These are phyloP conservation scores for Opeltia flavorubescens DNA, from an alignment of 495 filamentous ascomycete genomes.

Conservation along the genomic window DNA sequence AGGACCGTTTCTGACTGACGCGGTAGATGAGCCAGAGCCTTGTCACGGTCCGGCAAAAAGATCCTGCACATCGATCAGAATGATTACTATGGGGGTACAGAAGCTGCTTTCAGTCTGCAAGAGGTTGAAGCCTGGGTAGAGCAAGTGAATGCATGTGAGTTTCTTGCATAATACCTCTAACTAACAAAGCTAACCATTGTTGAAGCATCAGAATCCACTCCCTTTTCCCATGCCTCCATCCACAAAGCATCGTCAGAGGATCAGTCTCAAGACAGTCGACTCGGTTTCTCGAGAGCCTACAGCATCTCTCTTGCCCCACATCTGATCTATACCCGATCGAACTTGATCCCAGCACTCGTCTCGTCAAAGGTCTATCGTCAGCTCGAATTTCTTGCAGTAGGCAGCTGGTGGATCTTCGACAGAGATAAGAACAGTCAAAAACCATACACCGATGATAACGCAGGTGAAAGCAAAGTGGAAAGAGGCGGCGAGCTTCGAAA, in stretches of 20 bases:
- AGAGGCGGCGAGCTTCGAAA: slow-evolving; percentile 30
- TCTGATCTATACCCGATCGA: slow-evolving; percentile 70
- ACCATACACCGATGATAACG: slow-evolving; percentile 10
- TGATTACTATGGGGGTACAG: slow-evolving; percentile 71
- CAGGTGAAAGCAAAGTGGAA: slow-evolving; percentile 6
- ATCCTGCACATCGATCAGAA: slow-evolving; percentile 84
- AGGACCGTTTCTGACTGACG: slow-evolving; percentile 46
- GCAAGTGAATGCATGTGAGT: slow-evolving; percentile 31
- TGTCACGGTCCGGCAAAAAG: slow-evolving; percentile 83
- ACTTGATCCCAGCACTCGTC: slow-evolving; percentile 60
- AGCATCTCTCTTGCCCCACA: slow-evolving; percentile 75
- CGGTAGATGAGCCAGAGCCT: slow-evolving; percentile 55
- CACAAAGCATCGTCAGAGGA: background rate
- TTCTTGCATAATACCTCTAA: background rate
- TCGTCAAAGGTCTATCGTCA: slow-evolving; percentile 78
- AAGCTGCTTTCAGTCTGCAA: slow-evolving; percentile 76
- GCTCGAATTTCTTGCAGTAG: slow-evolving; percentile 86
- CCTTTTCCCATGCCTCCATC: background rate
- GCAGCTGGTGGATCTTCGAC: slow-evolving; percentile 75
- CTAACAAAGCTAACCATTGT: background rate
- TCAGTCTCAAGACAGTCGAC: background rate
- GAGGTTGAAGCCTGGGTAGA: slow-evolving; percentile 67
- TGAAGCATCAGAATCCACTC: background rate
- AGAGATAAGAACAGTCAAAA: slow-evolving; percentile 1
- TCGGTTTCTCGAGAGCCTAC: slow-evolving; percentile 55